Evolutionary conservation across 352 stramenopile genomes (phyloP).

Genomic region (Phytophthora pisi): DNA sequence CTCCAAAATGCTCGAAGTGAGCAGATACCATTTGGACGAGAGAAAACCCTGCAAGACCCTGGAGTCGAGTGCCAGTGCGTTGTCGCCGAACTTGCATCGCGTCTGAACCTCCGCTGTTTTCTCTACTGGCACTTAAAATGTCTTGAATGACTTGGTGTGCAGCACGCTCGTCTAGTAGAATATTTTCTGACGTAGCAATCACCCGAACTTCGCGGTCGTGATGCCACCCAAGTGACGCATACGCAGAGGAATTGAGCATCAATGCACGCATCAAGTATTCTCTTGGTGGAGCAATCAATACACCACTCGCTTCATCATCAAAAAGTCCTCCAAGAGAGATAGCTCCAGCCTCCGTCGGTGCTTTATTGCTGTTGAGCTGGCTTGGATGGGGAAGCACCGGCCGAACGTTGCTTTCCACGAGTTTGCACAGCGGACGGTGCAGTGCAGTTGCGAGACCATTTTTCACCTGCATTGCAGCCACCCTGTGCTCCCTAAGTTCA

Average conservation of each 20-base stretch:
- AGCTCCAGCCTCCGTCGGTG: constrained; percentile 9
- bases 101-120: neutral
- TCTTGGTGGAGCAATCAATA: neutral
- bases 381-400: constrained; percentile 27
- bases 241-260: constrained; percentile 4
- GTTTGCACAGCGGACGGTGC: constrained; percentile 36
- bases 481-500: constrained; percentile 5
- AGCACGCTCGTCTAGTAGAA: constrained; percentile 12
- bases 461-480: constrained; percentile 30
- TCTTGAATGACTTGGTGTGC: constrained; percentile 13
- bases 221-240: constrained; percentile 6
- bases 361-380: constrained; percentile 16
- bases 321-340: constrained; percentile 28
- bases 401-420: constrained; percentile 22
- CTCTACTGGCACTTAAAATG: constrained; percentile 5
- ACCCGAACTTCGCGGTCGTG: constrained; percentile 19
- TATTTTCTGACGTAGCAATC: constrained; percentile 2
- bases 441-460: constrained; percentile 21
- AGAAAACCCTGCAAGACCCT: constrained; percentile 7
- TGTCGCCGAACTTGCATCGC: constrained; percentile 9
- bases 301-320: constrained; percentile 7
- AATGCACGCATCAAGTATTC: constrained; percentile 8
- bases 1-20: constrained; percentile 14
- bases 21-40: constrained; percentile 19
- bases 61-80: constrained; percentile 17